Evolutionary conservation across 805 yeast species (phyloP).

Genomic region (Metschnikowia vanudenii): DNA sequence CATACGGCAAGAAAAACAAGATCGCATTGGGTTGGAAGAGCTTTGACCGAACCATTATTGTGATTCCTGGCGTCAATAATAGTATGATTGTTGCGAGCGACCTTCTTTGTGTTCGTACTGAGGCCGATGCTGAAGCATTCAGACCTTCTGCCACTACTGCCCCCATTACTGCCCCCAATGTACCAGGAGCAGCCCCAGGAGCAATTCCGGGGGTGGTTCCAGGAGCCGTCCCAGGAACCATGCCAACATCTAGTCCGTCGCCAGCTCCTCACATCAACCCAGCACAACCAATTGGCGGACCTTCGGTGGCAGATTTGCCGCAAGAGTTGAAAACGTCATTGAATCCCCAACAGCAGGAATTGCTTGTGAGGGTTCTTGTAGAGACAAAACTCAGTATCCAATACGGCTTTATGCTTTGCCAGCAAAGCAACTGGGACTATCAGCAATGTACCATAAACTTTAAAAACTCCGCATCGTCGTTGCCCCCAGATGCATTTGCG

Average conservation of each 20-base stretch:
- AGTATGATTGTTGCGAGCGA: slow-evolving; percentile 86
- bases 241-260: slow-evolving; percentile 11
- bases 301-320: slow-evolving; percentile 46
- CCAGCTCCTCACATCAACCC: slow-evolving; percentile 7
- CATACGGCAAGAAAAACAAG: slow-evolving; percentile 26
- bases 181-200: slow-evolving; percentile 12
- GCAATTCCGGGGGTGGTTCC: slow-evolving; percentile 17
- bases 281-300: slow-evolving; percentile 4
- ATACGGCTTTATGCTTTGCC: slow-evolving; percentile 77
- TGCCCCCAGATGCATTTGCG: slow-evolving; percentile 42
- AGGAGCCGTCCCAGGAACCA: slow-evolving; percentile 13
- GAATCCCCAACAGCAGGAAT: slow-evolving; percentile 55
- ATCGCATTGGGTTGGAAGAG: slow-evolving; percentile 57
- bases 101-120: slow-evolving; percentile 53
- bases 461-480: slow-evolving; percentile 56
- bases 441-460: slow-evolving; percentile 68
- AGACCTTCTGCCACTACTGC: slow-evolving; percentile 17
- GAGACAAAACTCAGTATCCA: slow-evolving; percentile 78
- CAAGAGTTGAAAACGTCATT: slow-evolving; percentile 53
- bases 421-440: slow-evolving; percentile 84
- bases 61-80: slow-evolving; percentile 67
- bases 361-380: slow-evolving; percentile 60
- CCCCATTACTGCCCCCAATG: slow-evolving; percentile 13
- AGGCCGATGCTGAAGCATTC: slow-evolving; percentile 17
- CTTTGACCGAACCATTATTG: slow-evolving; percentile 83